phyloP scores from a whole-genome alignment of 1,139 yeast genomes.

The Yarrowia galli region DNA sequence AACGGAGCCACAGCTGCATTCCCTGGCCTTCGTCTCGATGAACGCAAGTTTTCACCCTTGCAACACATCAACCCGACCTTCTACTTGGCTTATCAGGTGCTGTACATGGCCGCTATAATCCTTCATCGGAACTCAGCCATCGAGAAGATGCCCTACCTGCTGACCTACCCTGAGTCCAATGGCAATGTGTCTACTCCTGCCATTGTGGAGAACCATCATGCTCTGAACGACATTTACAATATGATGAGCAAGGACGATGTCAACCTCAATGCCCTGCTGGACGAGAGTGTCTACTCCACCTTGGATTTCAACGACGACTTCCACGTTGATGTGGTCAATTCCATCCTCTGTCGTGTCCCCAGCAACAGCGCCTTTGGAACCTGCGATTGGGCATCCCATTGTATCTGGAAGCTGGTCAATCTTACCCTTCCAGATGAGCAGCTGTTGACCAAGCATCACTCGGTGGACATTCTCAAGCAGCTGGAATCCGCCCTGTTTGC shows the following conservation, averaged over 20 bases:
- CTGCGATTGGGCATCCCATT: slow-evolving; percentile 35
- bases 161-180: slow-evolving; percentile 26
- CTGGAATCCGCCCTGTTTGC: slow-evolving; percentile 25
- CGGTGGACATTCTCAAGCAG: slow-evolving; percentile 38
- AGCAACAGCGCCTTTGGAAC: slow-evolving; percentile 27
- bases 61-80: slow-evolving; percentile 38
- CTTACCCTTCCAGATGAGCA: slow-evolving; percentile 37
- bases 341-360: slow-evolving; percentile 34
- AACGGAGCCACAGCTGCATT: slow-evolving; percentile 10
- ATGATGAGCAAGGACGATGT: slow-evolving; percentile 20
- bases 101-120: slow-evolving; percentile 34
- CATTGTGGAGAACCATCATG: slow-evolving; percentile 36
- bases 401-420: slow-evolving; percentile 36
- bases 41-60: slow-evolving; percentile 36
- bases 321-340: slow-evolving; percentile 35
- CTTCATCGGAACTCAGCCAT: slow-evolving; percentile 25
- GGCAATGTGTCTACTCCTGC: slow-evolving; percentile 15
- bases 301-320: slow-evolving; percentile 35
- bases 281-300: slow-evolving; percentile 27
- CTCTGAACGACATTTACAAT: slow-evolving; percentile 30
- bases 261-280: slow-evolving; percentile 19
- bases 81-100: slow-evolving; percentile 29
- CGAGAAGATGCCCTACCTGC: slow-evolving; percentile 32
- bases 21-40: slow-evolving; percentile 16
- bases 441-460: slow-evolving; percentile 27